These are phyloP conservation scores for Solanum boliviense DNA, from an alignment of 257 asterid genomes.

Conservation along the genomic window DNA sequence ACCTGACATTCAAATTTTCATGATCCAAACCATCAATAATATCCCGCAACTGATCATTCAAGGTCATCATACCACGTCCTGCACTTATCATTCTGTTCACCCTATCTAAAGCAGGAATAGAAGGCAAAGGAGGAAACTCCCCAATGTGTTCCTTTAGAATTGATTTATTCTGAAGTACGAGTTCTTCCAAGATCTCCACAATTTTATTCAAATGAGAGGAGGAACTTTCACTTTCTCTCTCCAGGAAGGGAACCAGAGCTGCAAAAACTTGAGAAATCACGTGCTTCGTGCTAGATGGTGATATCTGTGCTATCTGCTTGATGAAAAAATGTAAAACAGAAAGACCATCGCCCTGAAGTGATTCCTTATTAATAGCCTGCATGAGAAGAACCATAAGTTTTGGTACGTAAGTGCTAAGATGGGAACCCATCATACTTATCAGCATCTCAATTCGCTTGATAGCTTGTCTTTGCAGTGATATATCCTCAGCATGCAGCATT, in stretches of 20 bases:
- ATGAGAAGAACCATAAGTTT: conserved; percentile 97
- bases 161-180: conserved; percentile 66
- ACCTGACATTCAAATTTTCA: conserved; percentile 88
- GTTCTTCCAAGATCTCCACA: conserved; percentile 89
- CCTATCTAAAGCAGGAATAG: conserved; percentile 67
- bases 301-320: conserved; percentile 60
- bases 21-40: conserved; percentile 80
- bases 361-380: conserved; percentile 79
- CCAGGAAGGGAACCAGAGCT: conserved; percentile 84
- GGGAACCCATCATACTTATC: conserved; percentile 78
- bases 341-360: conserved; percentile 81
- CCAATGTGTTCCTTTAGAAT: conserved; percentile 63
- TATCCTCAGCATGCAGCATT: conserved; percentile 79
- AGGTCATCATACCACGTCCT: conserved; percentile 63
- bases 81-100: conserved; percentile 81
- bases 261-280: conserved; percentile 97
- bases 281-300: conserved; percentile 86
- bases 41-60: conserved; percentile 77
- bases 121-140: conserved; percentile 88
- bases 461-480: conserved; percentile 75
- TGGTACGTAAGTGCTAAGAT: conserved; percentile 83
- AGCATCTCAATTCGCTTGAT: conserved; percentile 79
- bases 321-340: conserved; percentile 73
- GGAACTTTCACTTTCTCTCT: conserved; percentile 54
- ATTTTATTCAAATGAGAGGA: conserved; percentile 44